A percentile compares a stretch with the other conserved stretches of the same genome.
These are phyloP conservation scores for Triticum dicoccoides DNA, from an alignment of 176 grass and related monocot species.

Conservation along the genomic window DNA sequence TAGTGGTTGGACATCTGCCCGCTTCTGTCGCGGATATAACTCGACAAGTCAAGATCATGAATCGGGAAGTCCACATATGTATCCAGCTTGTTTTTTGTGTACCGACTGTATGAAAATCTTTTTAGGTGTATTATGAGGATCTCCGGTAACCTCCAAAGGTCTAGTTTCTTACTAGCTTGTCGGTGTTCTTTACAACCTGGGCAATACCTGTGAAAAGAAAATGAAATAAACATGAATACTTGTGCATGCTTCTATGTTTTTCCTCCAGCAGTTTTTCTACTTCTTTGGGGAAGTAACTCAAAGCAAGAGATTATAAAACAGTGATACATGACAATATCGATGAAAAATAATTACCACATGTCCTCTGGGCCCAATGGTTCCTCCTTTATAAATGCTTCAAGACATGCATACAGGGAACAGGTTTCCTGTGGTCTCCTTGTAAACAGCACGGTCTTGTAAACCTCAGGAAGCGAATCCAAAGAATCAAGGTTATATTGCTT, in stretches of 20 bases:
- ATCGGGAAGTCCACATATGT: conserved; percentile 88
- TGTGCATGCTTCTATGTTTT: neutral
- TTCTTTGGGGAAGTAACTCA: neutral
- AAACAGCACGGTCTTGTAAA: conserved; percentile 68
- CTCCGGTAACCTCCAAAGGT: conserved; percentile 96
- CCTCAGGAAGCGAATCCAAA: conserved; percentile 64
- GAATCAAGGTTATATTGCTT: conserved; percentile 54
- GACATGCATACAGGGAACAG: conserved; percentile 81
- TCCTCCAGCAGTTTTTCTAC: neutral
- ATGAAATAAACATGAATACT: neutral
- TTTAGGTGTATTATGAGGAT: conserved; percentile 94
- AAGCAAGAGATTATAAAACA: neutral
- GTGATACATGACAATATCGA: neutral
- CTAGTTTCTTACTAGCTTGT: conserved; percentile 88
- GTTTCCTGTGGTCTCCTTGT: conserved; percentile 64
- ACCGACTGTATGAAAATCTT: conserved; percentile 84
- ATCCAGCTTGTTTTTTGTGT: conserved; percentile 87
- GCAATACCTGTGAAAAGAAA: conserved; percentile 64
- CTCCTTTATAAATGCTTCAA: conserved; percentile 89
- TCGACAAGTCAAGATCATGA: conserved; percentile 79
- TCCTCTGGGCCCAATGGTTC: conserved; percentile 90
- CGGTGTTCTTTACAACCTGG: conserved; percentile 79
- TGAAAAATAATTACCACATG: conserved; percentile 69
- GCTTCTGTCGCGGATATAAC: conserved; percentile 50
- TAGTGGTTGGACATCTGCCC: conserved; percentile 54